Conservation (phyloP, 139 green algal species). For the Ettlia oleoabundans region DNA sequence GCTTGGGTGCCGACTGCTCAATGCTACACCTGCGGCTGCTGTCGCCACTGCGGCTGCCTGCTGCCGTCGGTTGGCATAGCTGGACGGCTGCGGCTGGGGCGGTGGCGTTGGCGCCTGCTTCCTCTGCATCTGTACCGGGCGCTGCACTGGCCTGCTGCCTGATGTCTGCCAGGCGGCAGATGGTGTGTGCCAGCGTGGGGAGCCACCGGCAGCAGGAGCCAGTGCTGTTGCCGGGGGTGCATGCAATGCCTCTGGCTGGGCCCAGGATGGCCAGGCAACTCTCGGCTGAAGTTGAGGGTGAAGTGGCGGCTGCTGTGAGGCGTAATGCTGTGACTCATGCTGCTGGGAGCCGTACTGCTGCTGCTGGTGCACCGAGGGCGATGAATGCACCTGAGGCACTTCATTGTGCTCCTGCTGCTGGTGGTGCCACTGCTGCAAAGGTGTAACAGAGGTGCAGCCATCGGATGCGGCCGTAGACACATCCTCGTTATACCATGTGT, state of each 20-base stretch:
- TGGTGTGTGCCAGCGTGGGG: too few species aligned
- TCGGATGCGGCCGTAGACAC: too few species aligned
- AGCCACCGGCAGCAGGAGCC: too few species aligned
- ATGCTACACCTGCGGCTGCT: background rate
- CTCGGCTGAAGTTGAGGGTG: background rate
- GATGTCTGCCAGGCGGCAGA: background rate
- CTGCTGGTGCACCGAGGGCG: too few species aligned
- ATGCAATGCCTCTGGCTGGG: background rate
- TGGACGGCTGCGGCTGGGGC: background rate
- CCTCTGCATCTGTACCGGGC: background rate
- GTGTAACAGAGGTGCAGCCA: too few species aligned
- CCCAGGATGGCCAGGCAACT: background rate
- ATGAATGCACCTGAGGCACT: too few species aligned
- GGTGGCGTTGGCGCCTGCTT: background rate
- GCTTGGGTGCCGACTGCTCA: background rate
- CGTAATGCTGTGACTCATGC: too few species aligned
- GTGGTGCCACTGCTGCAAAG: too few species aligned
- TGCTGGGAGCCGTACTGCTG: too few species aligned
- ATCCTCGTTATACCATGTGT: background rate
- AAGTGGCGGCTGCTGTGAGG: background rate
- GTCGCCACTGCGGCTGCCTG: background rate
- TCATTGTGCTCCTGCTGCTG: too few species aligned
- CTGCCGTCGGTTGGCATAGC: conserved; percentile 4
- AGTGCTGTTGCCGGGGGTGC: too few species aligned
- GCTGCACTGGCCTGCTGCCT: background rate